Base-by-base conservation (phyloP, 1,284 basidiomycete species). In the Ganoderma sinense region DNA sequence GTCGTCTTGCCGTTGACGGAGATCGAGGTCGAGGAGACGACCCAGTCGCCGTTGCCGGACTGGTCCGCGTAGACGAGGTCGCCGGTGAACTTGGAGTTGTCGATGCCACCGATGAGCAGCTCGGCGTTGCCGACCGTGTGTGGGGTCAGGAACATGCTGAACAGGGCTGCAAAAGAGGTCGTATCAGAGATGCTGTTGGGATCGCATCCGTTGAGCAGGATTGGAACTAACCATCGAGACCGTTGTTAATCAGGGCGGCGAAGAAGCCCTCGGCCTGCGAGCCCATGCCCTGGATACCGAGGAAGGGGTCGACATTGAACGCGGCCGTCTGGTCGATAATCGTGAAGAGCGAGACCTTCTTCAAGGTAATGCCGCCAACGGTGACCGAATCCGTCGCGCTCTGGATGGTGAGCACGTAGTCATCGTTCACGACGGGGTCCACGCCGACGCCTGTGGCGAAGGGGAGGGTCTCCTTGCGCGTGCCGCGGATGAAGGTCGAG, bases 391-490 rank as follows among this genome's bases (percentile, higher is more conserved):
- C 87, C 41, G 65, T 79, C 1, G 75, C 86, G 68, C 79, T 82
- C 10, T 81, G 81, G 62, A 88, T 72, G 6, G 81, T 84, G 33
- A 87, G 79, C 31, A 79, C 80, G 73, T 84, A 87, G 68, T 87
- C 77, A 64, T 79, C 80, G 40, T 83, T 81, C 18, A 87, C 79
- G 11, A 88, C 86, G 11, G 88, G 88, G 72, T 87, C 85, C 5
- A 89, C 87, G 36, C 87, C 86, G 51, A 87, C 86, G 23, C 88
- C 87, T 1, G 88, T 89, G 14, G 81, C 80, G 74, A 90, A 89
- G 13, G 82, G 83, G 65, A 87, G 84, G 23, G 80, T 81, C 53
- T 73, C 78, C 2, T 79, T 82, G 26, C 78, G 76, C 53, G 82
- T 82, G 8, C 80, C 81, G 72, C 85, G 83, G 23, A 84, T 79